Conservation (phyloP, 345 rosid genomes). For the Syzygium oleosum region DNA sequence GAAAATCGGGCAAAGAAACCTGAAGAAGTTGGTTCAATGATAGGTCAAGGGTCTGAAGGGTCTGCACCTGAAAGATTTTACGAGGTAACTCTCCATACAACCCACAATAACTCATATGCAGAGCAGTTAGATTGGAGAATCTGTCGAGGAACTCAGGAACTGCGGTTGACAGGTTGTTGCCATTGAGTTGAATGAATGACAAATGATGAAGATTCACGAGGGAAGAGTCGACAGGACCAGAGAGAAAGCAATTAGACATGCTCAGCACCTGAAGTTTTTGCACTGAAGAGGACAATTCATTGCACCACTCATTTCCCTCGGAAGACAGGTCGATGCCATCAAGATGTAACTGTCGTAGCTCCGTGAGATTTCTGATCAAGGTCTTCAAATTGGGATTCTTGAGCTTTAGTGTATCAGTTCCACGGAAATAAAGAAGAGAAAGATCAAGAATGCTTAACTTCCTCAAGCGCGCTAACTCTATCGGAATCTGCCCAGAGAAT, state of each 20-base stretch:
- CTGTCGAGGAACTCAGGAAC: conserved; percentile 19
- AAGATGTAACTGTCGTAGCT: conserved; percentile 10
- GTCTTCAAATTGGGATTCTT: conserved; percentile 11
- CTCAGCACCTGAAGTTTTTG: conserved; percentile 14
- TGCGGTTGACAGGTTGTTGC: conserved; percentile 7
- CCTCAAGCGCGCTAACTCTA: conserved; percentile 3
- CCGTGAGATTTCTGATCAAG: conserved; percentile 10
- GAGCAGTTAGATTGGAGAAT: conserved; percentile 9
- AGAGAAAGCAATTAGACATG: conserved; percentile 12
- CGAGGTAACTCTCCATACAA: conserved; percentile 18
- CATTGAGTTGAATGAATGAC: conserved; percentile 6
- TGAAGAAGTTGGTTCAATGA: background rate
- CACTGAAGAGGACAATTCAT: conserved; percentile 8
- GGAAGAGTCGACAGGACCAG: conserved; percentile 20
- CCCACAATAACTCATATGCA: conserved; percentile 3
- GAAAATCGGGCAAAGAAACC: conserved; percentile 8
- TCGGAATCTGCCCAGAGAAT: conserved; percentile 26
- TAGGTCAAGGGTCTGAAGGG: conserved; percentile 19
- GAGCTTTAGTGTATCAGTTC: background rate
- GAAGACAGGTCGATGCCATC: conserved; percentile 20
- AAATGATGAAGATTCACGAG: conserved; percentile 4
- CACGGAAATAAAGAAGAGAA: background rate
- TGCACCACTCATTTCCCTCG: conserved; percentile 14
- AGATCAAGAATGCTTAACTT: conserved; percentile 22
- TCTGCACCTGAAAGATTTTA: conserved; percentile 3